phyloP scores from a whole-genome alignment of 1,284 basidiomycete genomes.

The Coniferiporia sulphurascens region DNA sequence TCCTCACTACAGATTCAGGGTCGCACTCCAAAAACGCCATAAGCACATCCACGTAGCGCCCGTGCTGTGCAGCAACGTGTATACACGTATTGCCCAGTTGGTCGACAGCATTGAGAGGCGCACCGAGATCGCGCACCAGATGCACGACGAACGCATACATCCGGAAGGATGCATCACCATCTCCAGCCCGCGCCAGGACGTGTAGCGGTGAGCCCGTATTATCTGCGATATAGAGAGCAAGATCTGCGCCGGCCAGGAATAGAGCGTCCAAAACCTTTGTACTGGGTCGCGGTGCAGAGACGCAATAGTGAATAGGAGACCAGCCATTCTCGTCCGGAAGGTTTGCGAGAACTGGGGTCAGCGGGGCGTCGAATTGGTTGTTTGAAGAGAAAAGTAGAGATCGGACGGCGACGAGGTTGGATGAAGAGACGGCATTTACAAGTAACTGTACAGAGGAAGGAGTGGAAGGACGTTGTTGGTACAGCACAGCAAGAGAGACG shows the following conservation, averaged over 20 bases:
- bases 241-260: constrained; percentile 68
- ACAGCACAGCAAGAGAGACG: constrained; percentile 20
- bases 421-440: constrained; percentile 45
- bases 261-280: constrained; percentile 58
- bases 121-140: constrained; percentile 59
- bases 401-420: constrained; percentile 46
- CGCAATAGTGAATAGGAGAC: constrained; percentile 67
- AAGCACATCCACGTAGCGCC: constrained; percentile 62
- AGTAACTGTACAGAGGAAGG: constrained; percentile 39
- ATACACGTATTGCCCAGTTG: constrained; percentile 87
- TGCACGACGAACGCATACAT: constrained; percentile 59
- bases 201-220: constrained; percentile 67
- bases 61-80: constrained; percentile 90
- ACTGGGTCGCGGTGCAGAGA: constrained; percentile 49
- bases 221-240: constrained; percentile 59
- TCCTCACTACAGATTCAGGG: constrained; percentile 44
- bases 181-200: constrained; percentile 54
- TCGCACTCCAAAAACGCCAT: constrained; percentile 61
- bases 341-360: constrained; percentile 38
- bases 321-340: constrained; percentile 59
- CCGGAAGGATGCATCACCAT: constrained; percentile 22
- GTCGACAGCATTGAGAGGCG: constrained; percentile 65
- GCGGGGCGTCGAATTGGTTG: constrained; percentile 16
- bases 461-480: constrained; percentile 21
- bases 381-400: constrained; percentile 50